Conservation (phyloP, 2,329 filamentous ascomycete genomes). For the Fusarium foetens region DNA sequence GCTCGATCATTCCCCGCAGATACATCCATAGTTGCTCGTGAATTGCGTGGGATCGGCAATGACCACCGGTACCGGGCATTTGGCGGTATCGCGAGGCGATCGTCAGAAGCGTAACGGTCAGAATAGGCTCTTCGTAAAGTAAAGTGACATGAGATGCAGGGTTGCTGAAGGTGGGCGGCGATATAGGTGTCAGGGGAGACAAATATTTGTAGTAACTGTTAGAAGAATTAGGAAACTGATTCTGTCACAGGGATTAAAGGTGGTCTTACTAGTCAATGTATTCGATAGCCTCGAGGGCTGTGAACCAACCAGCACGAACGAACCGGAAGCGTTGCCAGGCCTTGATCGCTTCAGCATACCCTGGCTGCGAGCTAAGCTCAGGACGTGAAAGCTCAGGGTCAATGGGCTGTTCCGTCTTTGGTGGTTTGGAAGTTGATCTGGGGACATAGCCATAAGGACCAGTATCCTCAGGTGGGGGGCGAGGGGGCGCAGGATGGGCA, state of each 20-base stretch:
- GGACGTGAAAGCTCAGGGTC: conserved; percentile 59
- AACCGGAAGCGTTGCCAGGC: conserved; percentile 95
- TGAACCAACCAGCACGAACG: conserved; percentile 97
- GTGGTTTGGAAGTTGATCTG: conserved; percentile 21
- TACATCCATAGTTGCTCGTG: conserved; percentile 97
- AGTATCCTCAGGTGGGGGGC: conserved; percentile 28
- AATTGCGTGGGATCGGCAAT: conserved; percentile 87
- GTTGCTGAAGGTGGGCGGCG: conserved; percentile 87
- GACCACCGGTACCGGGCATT: conserved; percentile 80
- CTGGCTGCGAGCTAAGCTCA: conserved; percentile 59
- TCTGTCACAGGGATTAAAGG: background rate
- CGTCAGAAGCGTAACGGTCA: conserved; percentile 90
- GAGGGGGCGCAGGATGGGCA: conserved; percentile 26
- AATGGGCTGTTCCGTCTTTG: conserved; percentile 52
- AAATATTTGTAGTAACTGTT: conserved; percentile 87
- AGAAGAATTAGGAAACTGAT: conserved; percentile 14
- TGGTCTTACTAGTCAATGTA: conserved; percentile 86
- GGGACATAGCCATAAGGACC: conserved; percentile 35
- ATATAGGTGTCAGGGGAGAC: conserved; percentile 92
- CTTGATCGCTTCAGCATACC: conserved; percentile 76
- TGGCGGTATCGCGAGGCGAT: conserved; percentile 89
- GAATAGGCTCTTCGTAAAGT: conserved; percentile 89
- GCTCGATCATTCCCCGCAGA: conserved; percentile 92
- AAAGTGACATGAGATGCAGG: conserved; percentile 83
- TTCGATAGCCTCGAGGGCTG: conserved; percentile 88